phyloP scores from a whole-genome alignment of 768 basidiomycete species.

The Lactarius sanguifluus region DNA sequence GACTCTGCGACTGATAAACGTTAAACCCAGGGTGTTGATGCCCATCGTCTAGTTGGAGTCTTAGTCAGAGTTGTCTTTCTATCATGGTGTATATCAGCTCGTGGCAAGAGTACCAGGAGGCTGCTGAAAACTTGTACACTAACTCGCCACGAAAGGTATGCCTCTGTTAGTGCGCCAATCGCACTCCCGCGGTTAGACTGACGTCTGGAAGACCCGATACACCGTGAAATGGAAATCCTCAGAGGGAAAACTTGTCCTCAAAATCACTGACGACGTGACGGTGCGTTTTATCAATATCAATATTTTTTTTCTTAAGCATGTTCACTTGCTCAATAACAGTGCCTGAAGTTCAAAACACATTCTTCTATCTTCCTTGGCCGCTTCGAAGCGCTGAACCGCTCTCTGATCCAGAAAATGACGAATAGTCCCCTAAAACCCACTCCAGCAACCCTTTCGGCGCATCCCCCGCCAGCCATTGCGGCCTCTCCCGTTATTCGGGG shows the following conservation, averaged over 20 bases:
- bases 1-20: neutral
- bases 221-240: slow-evolving; percentile 88
- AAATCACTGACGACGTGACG: slow-evolving; percentile 88
- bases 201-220: slow-evolving; percentile 70
- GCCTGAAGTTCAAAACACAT: slow-evolving; percentile 93
- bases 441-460: neutral
- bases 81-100: slow-evolving; percentile 87
- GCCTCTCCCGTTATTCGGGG: slow-evolving; percentile 13
- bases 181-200: slow-evolving; percentile 10
- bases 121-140: slow-evolving; percentile 80
- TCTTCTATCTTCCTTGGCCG: slow-evolving; percentile 95
- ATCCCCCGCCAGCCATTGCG: slow-evolving; percentile 18
- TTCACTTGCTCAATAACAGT: slow-evolving; percentile 47
- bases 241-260: slow-evolving; percentile 86
- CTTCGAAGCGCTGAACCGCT: slow-evolving; percentile 88
- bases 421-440: slow-evolving; percentile 44
- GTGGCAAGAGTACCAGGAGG: slow-evolving; percentile 90
- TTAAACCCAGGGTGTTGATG: slow-evolving; percentile 22
- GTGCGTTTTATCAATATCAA: slow-evolving; percentile 47
- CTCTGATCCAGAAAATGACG: slow-evolving; percentile 85
- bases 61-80: slow-evolving; percentile 30
- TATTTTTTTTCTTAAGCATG: neutral
- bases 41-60: neutral
- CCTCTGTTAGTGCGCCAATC: slow-evolving; percentile 12
- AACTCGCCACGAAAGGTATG: slow-evolving; percentile 76